Evolutionary conservation across 1,139 yeast genomes (phyloP).

Genomic region (Kodamaea ohmeri): DNA sequence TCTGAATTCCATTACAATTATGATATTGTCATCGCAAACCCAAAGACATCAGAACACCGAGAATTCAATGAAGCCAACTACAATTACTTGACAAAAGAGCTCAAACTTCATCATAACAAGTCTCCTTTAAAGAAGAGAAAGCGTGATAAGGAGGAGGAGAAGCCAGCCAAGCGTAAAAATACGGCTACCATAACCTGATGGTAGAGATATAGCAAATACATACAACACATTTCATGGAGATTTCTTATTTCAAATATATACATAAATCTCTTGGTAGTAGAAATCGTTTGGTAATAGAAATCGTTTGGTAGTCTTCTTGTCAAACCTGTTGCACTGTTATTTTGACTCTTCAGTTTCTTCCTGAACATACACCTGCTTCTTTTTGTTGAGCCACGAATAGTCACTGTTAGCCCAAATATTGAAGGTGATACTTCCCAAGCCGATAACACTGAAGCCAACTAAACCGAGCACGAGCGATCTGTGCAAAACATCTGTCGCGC

Average conservation of each 20-base stretch:
- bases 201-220: too few relatives aligned
- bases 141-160: slow-evolving; percentile 3
- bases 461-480: slow-evolving; percentile 27
- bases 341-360: slow-evolving; percentile 22
- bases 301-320: too few relatives aligned
- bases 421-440: slow-evolving; percentile 26
- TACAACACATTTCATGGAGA: background rate
- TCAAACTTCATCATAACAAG: slow-evolving; percentile 15
- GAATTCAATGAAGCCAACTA: slow-evolving; percentile 41
- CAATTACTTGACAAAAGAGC: slow-evolving; percentile 29
- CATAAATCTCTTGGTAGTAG: background rate
- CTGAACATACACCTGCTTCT: slow-evolving; percentile 40
- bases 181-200: too few relatives aligned
- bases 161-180: background rate
- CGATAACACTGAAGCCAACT: slow-evolving; percentile 38
- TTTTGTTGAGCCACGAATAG: slow-evolving; percentile 41
- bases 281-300: background rate
- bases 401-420: slow-evolving; percentile 34
- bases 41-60: slow-evolving; percentile 15
- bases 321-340: slow-evolving; percentile 1
- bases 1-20: slow-evolving; percentile 20
- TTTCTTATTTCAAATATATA: background rate
- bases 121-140: slow-evolving; percentile 12
- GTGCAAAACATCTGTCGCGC: slow-evolving; percentile 31
- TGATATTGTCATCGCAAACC: slow-evolving; percentile 37